A percentile compares a stretch with the other conserved stretches of the same genome.
Evolutionary conservation across 2,329 filamentous ascomycete genomes (phyloP).

Genomic region (Aspergillus terreus): DNA sequence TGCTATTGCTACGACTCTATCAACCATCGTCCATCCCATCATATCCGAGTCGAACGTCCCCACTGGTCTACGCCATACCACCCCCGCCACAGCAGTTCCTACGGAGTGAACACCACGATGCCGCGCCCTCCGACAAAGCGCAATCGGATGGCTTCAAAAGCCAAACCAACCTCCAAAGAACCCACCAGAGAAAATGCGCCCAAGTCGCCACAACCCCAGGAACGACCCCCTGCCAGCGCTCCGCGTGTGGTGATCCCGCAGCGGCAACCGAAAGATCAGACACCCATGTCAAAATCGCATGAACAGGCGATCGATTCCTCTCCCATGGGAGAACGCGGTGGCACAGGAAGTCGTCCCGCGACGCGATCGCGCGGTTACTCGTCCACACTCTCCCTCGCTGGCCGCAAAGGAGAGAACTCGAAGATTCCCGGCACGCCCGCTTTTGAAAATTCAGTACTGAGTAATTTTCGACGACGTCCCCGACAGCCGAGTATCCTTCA

Average conservation of each 20-base stretch:
- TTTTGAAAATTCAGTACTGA: conserved; percentile 42
- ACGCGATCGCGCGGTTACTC: conserved; percentile 39
- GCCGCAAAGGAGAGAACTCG: conserved; percentile 35
- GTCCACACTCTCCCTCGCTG: conserved; percentile 35
- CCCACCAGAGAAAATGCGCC: neutral
- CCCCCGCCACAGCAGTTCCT: neutral
- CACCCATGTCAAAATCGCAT: conserved; percentile 28
- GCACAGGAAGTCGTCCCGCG: conserved; percentile 32
- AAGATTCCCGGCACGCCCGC: conserved; percentile 38
- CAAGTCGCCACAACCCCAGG: neutral
- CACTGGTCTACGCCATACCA: neutral
- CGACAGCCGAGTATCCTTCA: conserved; percentile 45
- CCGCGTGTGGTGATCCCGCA: conserved; percentile 16
- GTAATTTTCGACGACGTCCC: conserved; percentile 42
- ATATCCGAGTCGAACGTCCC: neutral
- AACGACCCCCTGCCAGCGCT: conserved; percentile 2
- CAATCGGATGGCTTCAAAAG: conserved; percentile 17
- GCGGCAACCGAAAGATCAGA: conserved; percentile 24
- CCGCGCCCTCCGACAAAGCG: conserved; percentile 27
- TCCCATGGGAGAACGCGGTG: conserved; percentile 27
- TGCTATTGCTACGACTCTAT: too few species aligned
- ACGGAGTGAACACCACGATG: conserved; percentile 14
- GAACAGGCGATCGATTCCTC: conserved; percentile 35
- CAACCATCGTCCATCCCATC: too few species aligned
- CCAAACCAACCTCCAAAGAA: conserved; percentile 3